Evolutionary conservation across 306 rosid genomes (phyloP), one percentile per base, ranked within the genome.

Genomic region (Rosa rugosa): DNA sequence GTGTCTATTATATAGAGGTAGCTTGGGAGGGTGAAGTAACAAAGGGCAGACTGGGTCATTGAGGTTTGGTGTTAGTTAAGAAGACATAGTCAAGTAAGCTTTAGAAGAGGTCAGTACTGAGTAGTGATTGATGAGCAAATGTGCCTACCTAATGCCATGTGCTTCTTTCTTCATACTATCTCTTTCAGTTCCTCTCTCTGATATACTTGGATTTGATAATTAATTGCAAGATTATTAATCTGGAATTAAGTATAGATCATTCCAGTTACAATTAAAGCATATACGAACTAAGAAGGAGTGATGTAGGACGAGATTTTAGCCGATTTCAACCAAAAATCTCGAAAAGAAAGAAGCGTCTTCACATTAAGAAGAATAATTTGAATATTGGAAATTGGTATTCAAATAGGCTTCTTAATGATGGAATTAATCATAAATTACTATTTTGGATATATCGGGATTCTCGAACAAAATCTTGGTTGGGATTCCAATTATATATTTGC

Each of bases 141-240:
- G 8, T 69, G 46, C 20, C n/a, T 72, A 79, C 77, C 82, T 79
- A 79, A 79, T 27, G 20, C 77, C 73, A 79, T 63, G 82, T 79
- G 78, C 64, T 72, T 76, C 71, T 18, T 62, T 65, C 71, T 45
- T 60, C 41, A 16, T 54, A 22, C 46, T 51, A 17, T 62, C 27
- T 2, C 31, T 38, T n/a, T 54, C 67, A 54, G 22, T 34, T 60
- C 50, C 77, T 73, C 76, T 51, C 31, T 54, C 71, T 66, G 49
- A 42, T 40, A 17, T 18, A n/a, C 47, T 8, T 66, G 1, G 71
- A 17, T 8, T 38, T 40, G 49, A 4, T 40, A 2, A 31, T 31
- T 31, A 38, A 8, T 8, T 17, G 49, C 5, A 66, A 31, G 27
- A 64, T 12, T 36, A 42, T 11, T 0, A 41, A 22, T 59, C 38